Evolutionary conservation across 768 basidiomycete genomes (phyloP).

Genomic region (Heimioporus sp.): DNA sequence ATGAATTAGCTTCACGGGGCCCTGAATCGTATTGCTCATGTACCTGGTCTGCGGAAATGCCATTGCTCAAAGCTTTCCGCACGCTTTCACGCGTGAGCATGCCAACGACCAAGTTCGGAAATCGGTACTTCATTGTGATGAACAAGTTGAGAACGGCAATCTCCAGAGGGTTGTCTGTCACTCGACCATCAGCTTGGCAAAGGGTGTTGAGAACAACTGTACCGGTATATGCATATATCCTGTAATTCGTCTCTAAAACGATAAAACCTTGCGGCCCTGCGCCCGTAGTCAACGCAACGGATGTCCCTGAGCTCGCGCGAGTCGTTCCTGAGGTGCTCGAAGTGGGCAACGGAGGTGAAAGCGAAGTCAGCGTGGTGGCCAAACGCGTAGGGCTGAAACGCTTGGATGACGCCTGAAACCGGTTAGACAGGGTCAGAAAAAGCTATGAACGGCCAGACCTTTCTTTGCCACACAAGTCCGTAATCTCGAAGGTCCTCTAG

Average conservation of each 20-base stretch:
- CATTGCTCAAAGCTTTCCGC: constrained; percentile 88
- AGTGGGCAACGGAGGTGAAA: constrained; percentile 75
- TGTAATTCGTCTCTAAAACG: constrained; percentile 97
- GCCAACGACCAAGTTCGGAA: constrained; percentile 96
- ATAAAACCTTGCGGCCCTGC: constrained; percentile 85
- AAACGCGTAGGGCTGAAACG: constrained; percentile 94
- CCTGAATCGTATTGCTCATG: constrained; percentile 24
- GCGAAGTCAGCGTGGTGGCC: constrained; percentile 91
- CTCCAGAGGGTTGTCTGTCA: constrained; percentile 87
- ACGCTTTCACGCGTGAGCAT: constrained; percentile 94
- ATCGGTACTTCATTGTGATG: constrained; percentile 88
- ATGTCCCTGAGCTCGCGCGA: constrained; percentile 12
- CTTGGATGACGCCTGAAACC: constrained; percentile 58
- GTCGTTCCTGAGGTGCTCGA: constrained; percentile 32
- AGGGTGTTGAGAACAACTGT: constrained; percentile 10
- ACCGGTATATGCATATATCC: constrained; percentile 98
- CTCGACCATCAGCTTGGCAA: constrained; percentile 16
- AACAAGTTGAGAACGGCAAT: constrained; percentile 96
- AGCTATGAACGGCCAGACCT: constrained; percentile 42
- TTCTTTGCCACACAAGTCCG: constrained; percentile 87
- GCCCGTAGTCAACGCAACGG: constrained; percentile 40
- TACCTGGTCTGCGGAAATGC: constrained; percentile 96
- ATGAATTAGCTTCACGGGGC: constrained; percentile 4
- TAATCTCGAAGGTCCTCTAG: constrained; percentile 92
- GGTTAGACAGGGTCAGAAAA: constrained; percentile 9